Evolutionary conservation across 1,284 basidiomycete species (phyloP).

Genomic region (Tilletiaria anomala): DNA sequence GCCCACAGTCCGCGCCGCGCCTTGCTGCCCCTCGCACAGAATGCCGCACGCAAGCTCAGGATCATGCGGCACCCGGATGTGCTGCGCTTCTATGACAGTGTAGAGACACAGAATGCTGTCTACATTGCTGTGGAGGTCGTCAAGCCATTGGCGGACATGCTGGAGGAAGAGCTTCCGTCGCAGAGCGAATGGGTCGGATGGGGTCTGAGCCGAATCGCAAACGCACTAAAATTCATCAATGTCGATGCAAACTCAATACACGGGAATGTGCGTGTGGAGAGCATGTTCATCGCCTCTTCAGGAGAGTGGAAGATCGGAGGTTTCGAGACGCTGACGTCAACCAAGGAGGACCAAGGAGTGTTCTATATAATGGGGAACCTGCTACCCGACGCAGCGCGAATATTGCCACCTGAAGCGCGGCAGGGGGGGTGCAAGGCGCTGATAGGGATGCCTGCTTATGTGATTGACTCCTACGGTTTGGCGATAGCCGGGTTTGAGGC

Average conservation of each 20-base stretch:
- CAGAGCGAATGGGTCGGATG: constrained; percentile 73
- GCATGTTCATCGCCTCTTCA: constrained; percentile 64
- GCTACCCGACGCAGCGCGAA: constrained; percentile 29
- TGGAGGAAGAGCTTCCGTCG: constrained; percentile 47
- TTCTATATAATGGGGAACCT: constrained; percentile 52
- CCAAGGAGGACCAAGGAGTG: constrained; percentile 59
- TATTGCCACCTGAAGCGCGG: constrained; percentile 71
- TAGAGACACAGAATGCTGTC: constrained; percentile 71
- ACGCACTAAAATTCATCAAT: constrained; percentile 81
- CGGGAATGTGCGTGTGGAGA: constrained; percentile 62
- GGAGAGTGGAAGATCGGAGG: constrained; percentile 95
- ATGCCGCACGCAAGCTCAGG: constrained; percentile 76
- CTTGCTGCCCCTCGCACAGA: constrained; percentile 60
- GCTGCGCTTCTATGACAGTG: constrained; percentile 71
- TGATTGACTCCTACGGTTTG: constrained; percentile 27
- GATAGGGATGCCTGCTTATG: constrained; percentile 44
- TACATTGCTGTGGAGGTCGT: constrained; percentile 92
- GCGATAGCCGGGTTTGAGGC: constrained; percentile 24
- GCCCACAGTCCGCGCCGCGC: constrained; percentile 10
- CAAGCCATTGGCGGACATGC: constrained; percentile 54
- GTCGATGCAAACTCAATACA: constrained; percentile 53
- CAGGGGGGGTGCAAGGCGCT: constrained; percentile 59
- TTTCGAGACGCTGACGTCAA: constrained; percentile 73
- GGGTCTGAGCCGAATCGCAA: constrained; percentile 79
- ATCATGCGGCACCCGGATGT: constrained; percentile 89